Percentiles rank a stretch among this genome's conserved stretches.
phyloP scores from a whole-genome alignment of 495 filamentous ascomycete species.

The Hypoxylon cercidicola region DNA sequence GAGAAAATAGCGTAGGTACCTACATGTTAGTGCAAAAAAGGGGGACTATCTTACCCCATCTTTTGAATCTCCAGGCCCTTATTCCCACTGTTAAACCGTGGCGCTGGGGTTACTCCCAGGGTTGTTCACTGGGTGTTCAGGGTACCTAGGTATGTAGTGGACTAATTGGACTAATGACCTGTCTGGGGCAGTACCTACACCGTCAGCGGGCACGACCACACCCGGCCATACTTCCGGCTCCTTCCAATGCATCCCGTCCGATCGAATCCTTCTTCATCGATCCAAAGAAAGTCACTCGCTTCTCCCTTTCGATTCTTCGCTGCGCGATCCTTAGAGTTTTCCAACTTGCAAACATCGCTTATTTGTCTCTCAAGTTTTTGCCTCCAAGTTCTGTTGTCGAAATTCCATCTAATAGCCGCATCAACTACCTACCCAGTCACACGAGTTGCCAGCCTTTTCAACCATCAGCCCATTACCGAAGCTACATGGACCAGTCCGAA shows the following conservation, averaged over 20 bases:
- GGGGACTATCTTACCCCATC: conserved; percentile 37
- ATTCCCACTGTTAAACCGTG: conserved; percentile 19
- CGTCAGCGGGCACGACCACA: conserved; percentile 36
- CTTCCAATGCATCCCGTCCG: conserved; percentile 37
- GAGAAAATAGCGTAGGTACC: conserved; percentile 3
- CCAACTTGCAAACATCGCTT: conserved; percentile 3
- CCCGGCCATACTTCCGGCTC: conserved; percentile 36
- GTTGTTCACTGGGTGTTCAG: background rate
- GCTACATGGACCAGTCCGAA: conserved; percentile 17
- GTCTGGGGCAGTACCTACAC: conserved; percentile 1
- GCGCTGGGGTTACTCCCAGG: conserved; percentile 11
- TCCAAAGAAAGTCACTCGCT: conserved; percentile 36
- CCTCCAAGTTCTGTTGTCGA: background rate
- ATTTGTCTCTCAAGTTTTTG: background rate
- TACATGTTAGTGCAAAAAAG: conserved; percentile 20
- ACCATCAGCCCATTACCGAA: conserved; percentile 16
- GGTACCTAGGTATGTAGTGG: background rate
- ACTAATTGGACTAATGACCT: too few relatives aligned
- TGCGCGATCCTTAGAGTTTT: conserved; percentile 20
- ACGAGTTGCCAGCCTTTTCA: conserved; percentile 8
- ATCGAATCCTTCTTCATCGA: conserved; percentile 35
- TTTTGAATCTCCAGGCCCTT: conserved; percentile 40
- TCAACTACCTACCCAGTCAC: conserved; percentile 21
- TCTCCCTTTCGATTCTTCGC: conserved; percentile 30
- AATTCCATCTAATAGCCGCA: conserved; percentile 9